Evolutionary conservation across 2,329 filamentous ascomycete genomes (phyloP).

Genomic region (Ampelomyces quisqualis): DNA sequence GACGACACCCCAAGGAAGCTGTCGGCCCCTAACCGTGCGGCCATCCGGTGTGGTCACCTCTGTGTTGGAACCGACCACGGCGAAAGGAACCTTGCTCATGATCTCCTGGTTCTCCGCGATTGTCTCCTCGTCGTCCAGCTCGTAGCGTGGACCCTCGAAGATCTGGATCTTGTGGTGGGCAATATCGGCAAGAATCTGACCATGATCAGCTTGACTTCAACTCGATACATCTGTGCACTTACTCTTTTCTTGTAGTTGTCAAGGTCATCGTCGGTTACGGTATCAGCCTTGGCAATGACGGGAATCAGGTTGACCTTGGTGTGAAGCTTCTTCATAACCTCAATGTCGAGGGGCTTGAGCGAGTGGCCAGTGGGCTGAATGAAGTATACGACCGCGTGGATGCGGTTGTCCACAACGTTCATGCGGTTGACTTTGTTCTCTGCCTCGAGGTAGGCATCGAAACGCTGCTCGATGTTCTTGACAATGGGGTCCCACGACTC

Average conservation of each 20-base stretch:
- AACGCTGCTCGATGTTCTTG: conserved; percentile 99
- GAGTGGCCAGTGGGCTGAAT: conserved; percentile 99
- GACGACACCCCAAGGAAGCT: conserved; percentile 97
- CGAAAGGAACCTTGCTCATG: conserved; percentile 99
- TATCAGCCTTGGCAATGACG: conserved; percentile 98
- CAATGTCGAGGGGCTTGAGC: conserved; percentile 95
- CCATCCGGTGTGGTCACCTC: conserved; percentile 91
- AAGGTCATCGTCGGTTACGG: conserved; percentile 95
- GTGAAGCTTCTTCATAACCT: conserved; percentile 98
- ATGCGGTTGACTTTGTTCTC: conserved; percentile 99
- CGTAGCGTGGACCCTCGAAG: conserved; percentile 97
- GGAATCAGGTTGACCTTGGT: conserved; percentile 99
- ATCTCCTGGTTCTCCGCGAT: conserved; percentile 99
- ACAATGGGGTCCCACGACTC: conserved; percentile 99
- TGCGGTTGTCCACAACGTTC: conserved; percentile 99
- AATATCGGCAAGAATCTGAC: conserved; percentile 92
- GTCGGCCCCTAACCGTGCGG: conserved; percentile 91
- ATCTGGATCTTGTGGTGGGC: conserved; percentile 97
- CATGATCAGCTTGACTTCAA: conserved; percentile 13
- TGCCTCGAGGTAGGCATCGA: conserved; percentile 95
- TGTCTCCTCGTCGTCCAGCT: conserved; percentile 98
- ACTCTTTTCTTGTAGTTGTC: conserved; percentile 92
- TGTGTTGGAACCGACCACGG: conserved; percentile 93
- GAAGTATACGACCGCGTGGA: conserved; percentile 99
- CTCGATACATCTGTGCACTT: conserved; percentile 48